phyloP scores from a whole-genome alignment of 352 stramenopile species.

The Phytopythium boreale region DNA sequence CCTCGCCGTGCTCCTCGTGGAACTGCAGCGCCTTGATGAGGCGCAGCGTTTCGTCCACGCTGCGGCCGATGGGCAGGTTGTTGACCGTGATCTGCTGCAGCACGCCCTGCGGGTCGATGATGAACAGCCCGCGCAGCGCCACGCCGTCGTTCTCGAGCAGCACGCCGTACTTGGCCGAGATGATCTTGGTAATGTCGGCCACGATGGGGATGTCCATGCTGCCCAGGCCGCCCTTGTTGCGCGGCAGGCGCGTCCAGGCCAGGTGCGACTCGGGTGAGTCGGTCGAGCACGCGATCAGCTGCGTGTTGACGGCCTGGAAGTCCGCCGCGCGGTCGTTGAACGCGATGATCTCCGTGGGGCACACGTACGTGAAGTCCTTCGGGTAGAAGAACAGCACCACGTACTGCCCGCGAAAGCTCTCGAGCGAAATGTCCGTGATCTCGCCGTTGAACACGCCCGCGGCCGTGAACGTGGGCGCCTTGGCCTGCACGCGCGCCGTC shows the following conservation, averaged over 20 bases:
- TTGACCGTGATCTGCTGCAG: constrained; percentile 90
- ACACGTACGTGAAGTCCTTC: constrained; percentile 91
- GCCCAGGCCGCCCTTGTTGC: constrained; percentile 90
- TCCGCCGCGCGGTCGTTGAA: constrained; percentile 85
- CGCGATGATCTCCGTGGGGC: constrained; percentile 90
- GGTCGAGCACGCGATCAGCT: constrained; percentile 87
- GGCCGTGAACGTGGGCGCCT: constrained; percentile 75
- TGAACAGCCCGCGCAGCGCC: constrained; percentile 90
- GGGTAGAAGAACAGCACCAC: constrained; percentile 92
- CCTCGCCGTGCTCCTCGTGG: constrained; percentile 89
- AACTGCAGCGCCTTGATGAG: constrained; percentile 93
- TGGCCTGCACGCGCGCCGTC: constrained; percentile 51
- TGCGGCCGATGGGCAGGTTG: constrained; percentile 91
- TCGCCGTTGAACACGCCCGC: constrained; percentile 77
- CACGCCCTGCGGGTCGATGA: constrained; percentile 90
- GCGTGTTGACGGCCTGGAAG: constrained; percentile 83
- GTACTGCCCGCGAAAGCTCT: constrained; percentile 87
- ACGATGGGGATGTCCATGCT: constrained; percentile 93
- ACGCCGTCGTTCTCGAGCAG: constrained; percentile 83
- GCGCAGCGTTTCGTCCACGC: constrained; percentile 91
- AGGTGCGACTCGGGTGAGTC: constrained; percentile 91
- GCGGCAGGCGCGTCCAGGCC: constrained; percentile 84
- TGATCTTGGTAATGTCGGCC: constrained; percentile 92
- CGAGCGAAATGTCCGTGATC: constrained; percentile 78
- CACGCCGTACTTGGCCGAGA: constrained; percentile 90